A percentile compares a stretch with the other conserved stretches of the same genome.
phyloP scores from a whole-genome alignment of 2,329 filamentous ascomycete species.

The Alternaria conjuncta region DNA sequence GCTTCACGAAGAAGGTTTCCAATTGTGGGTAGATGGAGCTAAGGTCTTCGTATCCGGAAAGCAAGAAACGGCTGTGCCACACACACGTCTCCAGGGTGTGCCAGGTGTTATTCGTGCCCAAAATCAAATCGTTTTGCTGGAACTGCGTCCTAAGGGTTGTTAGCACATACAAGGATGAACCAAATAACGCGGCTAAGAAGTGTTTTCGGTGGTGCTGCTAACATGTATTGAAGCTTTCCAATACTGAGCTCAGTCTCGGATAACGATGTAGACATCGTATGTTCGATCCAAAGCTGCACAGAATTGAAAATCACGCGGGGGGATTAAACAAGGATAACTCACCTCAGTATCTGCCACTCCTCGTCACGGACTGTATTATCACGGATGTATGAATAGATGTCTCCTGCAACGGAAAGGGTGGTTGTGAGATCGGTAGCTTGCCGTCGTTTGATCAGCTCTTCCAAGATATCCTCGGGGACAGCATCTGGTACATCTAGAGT shows the following conservation, averaged over 20 bases:
- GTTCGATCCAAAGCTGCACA: background rate
- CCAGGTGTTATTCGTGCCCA: constrained; percentile 12
- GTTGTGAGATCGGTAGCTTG: background rate
- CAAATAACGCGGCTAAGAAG: background rate
- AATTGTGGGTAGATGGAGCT: constrained; percentile 11
- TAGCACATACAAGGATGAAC: background rate
- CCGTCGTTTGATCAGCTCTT: background rate
- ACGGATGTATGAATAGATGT: background rate
- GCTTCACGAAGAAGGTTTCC: constrained; percentile 5
- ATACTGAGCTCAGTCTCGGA: no score
- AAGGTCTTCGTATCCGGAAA: constrained; percentile 18
- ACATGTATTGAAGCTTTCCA: no score
- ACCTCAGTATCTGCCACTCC: background rate
- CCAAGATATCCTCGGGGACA: background rate
- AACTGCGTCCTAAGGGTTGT: background rate
- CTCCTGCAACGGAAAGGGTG: background rate
- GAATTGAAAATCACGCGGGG: background rate
- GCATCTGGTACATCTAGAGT: background rate
- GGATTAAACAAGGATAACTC: background rate
- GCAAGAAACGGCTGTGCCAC: constrained; percentile 19
- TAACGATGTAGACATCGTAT: no score
- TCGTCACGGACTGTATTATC: background rate
- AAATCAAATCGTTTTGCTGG: background rate
- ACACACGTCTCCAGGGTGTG: constrained; percentile 16
- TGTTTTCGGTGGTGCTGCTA: background rate